These are phyloP conservation scores for Prosopis cineraria DNA, from an alignment of 306 rosid species.

Conservation along the genomic window DNA sequence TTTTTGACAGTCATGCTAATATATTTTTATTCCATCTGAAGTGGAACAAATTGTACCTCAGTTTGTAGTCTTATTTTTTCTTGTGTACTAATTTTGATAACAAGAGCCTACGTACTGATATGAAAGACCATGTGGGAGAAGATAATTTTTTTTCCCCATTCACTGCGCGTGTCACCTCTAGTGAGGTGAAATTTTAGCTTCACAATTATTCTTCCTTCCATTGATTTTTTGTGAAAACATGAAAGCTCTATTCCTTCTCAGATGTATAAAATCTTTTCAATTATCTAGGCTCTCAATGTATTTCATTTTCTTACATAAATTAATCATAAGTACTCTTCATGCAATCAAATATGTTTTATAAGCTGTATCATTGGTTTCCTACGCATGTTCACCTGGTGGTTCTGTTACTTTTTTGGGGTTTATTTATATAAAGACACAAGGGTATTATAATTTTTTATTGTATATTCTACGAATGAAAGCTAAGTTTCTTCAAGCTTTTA, in stretches of 20 bases:
- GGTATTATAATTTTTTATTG: neutral
- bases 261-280: neutral
- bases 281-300: neutral
- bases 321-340: neutral
- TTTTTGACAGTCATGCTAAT: neutral
- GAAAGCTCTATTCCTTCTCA: neutral
- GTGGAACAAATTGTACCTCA: neutral
- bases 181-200: neutral
- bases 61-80: neutral
- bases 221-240: neutral
- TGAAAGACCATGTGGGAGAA: neutral
- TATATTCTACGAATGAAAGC: neutral
- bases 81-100: neutral
- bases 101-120: neutral
- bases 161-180: neutral
- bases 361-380: neutral
- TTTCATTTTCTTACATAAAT: neutral
- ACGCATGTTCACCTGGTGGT: neutral
- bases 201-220: neutral
- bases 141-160: neutral
- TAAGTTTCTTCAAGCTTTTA: constrained; percentile 42
- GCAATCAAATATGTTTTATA: neutral
- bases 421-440: neutral
- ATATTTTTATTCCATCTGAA: neutral
- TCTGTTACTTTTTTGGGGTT: neutral